These are phyloP conservation scores for Blastocystis sp. DNA, from an alignment of 352 stramenopile species.

Conservation along the genomic window DNA sequence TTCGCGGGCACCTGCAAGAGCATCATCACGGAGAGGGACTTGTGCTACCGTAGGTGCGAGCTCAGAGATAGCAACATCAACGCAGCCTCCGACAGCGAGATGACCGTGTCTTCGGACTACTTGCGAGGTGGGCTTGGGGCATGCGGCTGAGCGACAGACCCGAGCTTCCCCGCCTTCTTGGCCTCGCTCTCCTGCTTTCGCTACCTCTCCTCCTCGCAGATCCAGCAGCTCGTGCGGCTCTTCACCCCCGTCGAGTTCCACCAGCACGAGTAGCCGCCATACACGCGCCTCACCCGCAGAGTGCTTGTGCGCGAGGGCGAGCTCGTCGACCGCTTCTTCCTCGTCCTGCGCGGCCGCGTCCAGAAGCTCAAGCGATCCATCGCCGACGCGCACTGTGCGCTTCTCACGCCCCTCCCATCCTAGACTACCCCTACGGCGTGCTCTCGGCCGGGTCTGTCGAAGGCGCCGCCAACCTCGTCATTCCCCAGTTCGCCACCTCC, in stretches of 20 bases:
- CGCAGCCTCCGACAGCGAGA: background rate
- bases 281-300: background rate
- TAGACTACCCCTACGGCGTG: slow-evolving; percentile 56
- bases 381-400: slow-evolving; percentile 15
- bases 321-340: slow-evolving; percentile 1
- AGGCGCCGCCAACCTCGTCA: slow-evolving; percentile 2
- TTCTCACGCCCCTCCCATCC: background rate
- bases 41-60: background rate
- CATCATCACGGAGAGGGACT: slow-evolving; percentile 5
- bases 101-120: slow-evolving; percentile 1
- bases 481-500: slow-evolving; percentile 36
- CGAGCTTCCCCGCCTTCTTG: background rate
- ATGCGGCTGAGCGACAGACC: background rate
- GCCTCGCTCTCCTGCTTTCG: slow-evolving; percentile 42
- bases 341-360: slow-evolving; percentile 12
- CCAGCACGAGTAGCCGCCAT: background rate
- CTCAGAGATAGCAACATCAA: background rate
- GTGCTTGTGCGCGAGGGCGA: slow-evolving; percentile 31
- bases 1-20: slow-evolving; percentile 55
- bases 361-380: slow-evolving; percentile 45
- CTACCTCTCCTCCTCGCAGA: slow-evolving; percentile 29
- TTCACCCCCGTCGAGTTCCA: slow-evolving; percentile 20
- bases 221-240: slow-evolving; percentile 14
- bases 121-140: background rate
- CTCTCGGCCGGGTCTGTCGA: slow-evolving; percentile 13